These are phyloP conservation scores for Ceratobasidium sp. DNA, from an alignment of 1,284 basidiomycete species.

Conservation along the genomic window DNA sequence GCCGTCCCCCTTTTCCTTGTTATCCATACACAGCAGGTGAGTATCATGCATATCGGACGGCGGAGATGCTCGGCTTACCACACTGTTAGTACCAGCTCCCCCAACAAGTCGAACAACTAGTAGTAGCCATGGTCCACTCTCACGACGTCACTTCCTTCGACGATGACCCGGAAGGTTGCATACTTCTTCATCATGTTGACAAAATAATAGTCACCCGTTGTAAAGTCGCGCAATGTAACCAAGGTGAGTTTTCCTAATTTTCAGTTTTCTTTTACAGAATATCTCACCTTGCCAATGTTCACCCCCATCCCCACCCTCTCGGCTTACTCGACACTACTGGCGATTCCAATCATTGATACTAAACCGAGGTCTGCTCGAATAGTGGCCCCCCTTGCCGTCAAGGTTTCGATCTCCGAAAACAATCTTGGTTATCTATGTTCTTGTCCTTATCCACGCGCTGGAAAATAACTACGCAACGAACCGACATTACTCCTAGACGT, in stretches of 20 bases:
- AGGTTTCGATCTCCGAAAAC: neutral
- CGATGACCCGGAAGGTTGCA: neutral
- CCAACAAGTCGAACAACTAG: neutral
- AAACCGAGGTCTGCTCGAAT: neutral
- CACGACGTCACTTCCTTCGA: neutral
- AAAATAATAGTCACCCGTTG: neutral
- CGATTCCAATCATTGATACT: neutral
- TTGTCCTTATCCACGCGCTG: neutral
- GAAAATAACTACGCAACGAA: neutral
- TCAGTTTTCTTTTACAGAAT: neutral
- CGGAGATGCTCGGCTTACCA: conserved; percentile 20
- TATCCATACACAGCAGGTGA: conserved; percentile 13
- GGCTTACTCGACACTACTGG: neutral
- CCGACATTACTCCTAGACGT: neutral
- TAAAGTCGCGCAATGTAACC: neutral
- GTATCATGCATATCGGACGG: neutral
- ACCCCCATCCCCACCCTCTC: neutral
- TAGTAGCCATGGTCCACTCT: neutral
- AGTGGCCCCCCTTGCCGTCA: neutral
- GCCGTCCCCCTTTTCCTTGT: neutral
- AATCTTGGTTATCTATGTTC: neutral
- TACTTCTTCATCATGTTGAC: neutral
- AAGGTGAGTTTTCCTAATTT: neutral
- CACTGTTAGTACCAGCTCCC: neutral
- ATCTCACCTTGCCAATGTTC: neutral